These are phyloP conservation scores for Ophiostoma tasmaniense DNA, from an alignment of 2,329 filamentous ascomycete species.

Conservation along the genomic window DNA sequence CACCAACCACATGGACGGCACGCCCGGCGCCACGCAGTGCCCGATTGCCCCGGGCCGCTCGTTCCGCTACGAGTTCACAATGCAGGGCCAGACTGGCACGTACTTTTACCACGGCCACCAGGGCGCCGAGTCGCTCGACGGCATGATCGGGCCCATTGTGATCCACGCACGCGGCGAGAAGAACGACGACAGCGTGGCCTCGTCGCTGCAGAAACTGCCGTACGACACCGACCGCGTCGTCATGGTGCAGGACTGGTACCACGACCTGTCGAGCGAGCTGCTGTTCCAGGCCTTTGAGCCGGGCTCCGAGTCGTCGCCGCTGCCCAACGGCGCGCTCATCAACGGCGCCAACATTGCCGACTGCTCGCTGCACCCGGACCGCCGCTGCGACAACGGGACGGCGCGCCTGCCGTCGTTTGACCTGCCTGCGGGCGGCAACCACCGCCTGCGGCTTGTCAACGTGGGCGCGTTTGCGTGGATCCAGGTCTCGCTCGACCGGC, in stretches of 20 bases:
- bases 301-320: slow-evolving; percentile 48
- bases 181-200: neutral
- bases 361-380: slow-evolving; percentile 31
- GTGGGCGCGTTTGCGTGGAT: slow-evolving; percentile 64
- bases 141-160: slow-evolving; percentile 50
- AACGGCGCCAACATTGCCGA: slow-evolving; percentile 50
- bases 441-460: slow-evolving; percentile 61
- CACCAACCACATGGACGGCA: slow-evolving; percentile 62
- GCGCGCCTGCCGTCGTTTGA: slow-evolving; percentile 34
- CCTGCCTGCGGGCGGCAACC: slow-evolving; percentile 46
- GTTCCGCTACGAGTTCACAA: slow-evolving; percentile 43
- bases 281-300: slow-evolving; percentile 45
- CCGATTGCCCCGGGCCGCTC: slow-evolving; percentile 47
- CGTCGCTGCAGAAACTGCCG: slow-evolving; percentile 36
- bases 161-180: slow-evolving; percentile 50
- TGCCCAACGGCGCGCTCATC: slow-evolving; percentile 60
- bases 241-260: slow-evolving; percentile 64
- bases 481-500: slow-evolving; percentile 61
- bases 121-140: slow-evolving; percentile 61
- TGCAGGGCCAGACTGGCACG: slow-evolving; percentile 28
- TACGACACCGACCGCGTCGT: slow-evolving; percentile 58
- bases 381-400: slow-evolving; percentile 38
- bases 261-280: slow-evolving; percentile 42
- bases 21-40: slow-evolving; percentile 52
- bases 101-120: slow-evolving; percentile 71